Evolutionary conservation across 2,329 filamentous ascomycete species (phyloP).

Genomic region (Balansia obtecta): DNA sequence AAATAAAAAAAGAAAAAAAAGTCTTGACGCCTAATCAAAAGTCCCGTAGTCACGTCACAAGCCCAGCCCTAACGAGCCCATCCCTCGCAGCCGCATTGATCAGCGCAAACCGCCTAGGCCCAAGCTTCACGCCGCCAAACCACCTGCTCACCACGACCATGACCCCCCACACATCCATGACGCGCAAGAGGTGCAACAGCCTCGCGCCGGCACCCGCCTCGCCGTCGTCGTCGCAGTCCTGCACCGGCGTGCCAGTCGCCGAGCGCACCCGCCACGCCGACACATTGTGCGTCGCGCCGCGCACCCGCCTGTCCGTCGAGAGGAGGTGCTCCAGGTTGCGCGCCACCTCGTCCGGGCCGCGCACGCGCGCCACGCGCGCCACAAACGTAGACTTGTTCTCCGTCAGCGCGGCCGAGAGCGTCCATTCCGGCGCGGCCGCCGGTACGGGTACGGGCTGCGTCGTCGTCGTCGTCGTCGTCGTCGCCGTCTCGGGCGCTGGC

Average conservation of each 20-base stretch:
- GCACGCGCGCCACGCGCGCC: constrained; percentile 59
- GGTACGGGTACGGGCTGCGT: not conserved
- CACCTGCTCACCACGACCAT: constrained; percentile 89
- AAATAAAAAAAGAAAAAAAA: too few relatives aligned
- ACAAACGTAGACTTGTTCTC: constrained; percentile 86
- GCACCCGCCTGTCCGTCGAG: constrained; percentile 69
- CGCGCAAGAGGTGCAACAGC: constrained; percentile 78
- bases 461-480: not conserved
- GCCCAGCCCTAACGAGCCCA: constrained; percentile 68
- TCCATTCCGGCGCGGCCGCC: constrained; percentile 48
- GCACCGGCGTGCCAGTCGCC: constrained; percentile 34
- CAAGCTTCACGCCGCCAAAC: constrained; percentile 87
- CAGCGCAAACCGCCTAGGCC: constrained; percentile 77
- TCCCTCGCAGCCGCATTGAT: constrained; percentile 83
- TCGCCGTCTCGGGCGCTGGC: constrained; percentile 1
- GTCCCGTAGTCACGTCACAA: too few relatives aligned
- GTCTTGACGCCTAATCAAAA: too few relatives aligned
- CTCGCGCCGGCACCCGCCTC: constrained; percentile 84
- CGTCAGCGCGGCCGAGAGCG: constrained; percentile 56
- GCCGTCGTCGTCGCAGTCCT: constrained; percentile 94
- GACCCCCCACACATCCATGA: constrained; percentile 88
- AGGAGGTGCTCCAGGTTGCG: constrained; percentile 63
- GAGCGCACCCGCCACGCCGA: constrained; percentile 79
- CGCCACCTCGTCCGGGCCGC: constrained; percentile 51
- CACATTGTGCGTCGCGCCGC: constrained; percentile 89